Evolutionary conservation across 306 rosid genomes (phyloP), one percentile per base, ranked within the genome.

Genomic region (Lotus japonicus): DNA sequence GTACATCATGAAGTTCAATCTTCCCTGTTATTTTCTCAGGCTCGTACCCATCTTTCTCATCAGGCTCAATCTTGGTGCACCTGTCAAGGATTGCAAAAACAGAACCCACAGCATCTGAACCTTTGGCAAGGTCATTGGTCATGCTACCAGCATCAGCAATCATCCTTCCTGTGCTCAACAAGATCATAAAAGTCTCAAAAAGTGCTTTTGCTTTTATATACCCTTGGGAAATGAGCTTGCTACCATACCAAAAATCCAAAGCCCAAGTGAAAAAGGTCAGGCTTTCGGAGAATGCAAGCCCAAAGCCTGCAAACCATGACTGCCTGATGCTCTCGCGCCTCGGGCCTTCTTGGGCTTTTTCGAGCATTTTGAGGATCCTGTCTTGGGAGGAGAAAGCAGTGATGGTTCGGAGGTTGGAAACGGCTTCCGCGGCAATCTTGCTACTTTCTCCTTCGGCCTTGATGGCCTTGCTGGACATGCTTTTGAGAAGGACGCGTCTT

Each of bases 61-160:
- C 83, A 0, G 96, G 96, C 35, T 92, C 92, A 11, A 86, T 84
- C n/a, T 73, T 84, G 0, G 98, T 87, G 78, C 45, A 50, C 5
- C 95, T 67, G 33, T 92, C 95, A 12, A 92, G 58, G 2, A 92
- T 80, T 1, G 89, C 82, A 26, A 89, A 92, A 15, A 89, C 95
- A 0, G 95, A 87, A n/a, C 80, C 88, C 2, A 92, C 84, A 0
- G 95, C 86, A 9, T 83, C 87, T 4, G 89, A 68, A 0, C 98
- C 98, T 58, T 84, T 89, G 0, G 85, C 96, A 3, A 92, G 82
- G 73, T 92, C 98, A 0, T 86, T 58, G 1, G 97, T 92, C 97
- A 89, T 88, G 56, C 96, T 88, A 11, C 98, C 97, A 0, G 98
- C 98, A 23, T 92, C 97, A 0, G 98, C 97, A 17, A 92, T 89